Conservation (phyloP, 1,284 basidiomycete genomes). For the Austroboletus novae-zelandiae region DNA sequence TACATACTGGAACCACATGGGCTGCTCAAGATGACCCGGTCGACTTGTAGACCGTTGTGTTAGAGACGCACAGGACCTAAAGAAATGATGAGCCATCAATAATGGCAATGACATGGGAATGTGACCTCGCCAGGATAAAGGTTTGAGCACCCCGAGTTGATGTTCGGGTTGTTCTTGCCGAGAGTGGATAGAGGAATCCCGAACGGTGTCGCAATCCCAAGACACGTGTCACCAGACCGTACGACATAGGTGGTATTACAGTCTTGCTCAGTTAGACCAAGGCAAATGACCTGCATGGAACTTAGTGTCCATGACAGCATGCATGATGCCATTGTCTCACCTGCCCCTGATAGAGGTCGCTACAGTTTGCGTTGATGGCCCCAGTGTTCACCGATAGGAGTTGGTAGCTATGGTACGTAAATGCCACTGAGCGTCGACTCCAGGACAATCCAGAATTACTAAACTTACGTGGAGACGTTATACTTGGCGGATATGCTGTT, state of each 20-base stretch:
- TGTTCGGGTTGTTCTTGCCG: slow-evolving; percentile 53
- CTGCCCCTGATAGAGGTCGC: slow-evolving; percentile 36
- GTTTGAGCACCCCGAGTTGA: slow-evolving; percentile 47
- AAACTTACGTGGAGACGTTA: slow-evolving; percentile 43
- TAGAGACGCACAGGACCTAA: background rate
- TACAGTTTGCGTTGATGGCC: slow-evolving; percentile 35
- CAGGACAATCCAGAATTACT: background rate
- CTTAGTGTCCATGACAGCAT: background rate
- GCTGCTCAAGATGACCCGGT: too few species aligned
- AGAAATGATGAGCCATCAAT: background rate
- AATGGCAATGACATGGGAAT: background rate
- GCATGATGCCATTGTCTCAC: slow-evolving; percentile 7
- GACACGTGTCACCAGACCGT: slow-evolving; percentile 41
- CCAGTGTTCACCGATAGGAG: slow-evolving; percentile 38
- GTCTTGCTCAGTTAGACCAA: slow-evolving; percentile 44
- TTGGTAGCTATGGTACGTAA: slow-evolving; percentile 35
- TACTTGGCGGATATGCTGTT: slow-evolving; percentile 42
- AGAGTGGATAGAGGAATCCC: slow-evolving; percentile 41
- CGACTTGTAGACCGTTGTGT: too few species aligned
- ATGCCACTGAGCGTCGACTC: background rate
- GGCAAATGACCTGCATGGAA: slow-evolving; percentile 36
- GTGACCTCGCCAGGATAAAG: slow-evolving; percentile 42
- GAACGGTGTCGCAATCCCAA: slow-evolving; percentile 33
- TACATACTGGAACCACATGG: too few species aligned
- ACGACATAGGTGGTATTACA: slow-evolving; percentile 41